Evolutionary conservation across 495 filamentous ascomycete genomes (phyloP).

Genomic region (Penicillium silybi): DNA sequence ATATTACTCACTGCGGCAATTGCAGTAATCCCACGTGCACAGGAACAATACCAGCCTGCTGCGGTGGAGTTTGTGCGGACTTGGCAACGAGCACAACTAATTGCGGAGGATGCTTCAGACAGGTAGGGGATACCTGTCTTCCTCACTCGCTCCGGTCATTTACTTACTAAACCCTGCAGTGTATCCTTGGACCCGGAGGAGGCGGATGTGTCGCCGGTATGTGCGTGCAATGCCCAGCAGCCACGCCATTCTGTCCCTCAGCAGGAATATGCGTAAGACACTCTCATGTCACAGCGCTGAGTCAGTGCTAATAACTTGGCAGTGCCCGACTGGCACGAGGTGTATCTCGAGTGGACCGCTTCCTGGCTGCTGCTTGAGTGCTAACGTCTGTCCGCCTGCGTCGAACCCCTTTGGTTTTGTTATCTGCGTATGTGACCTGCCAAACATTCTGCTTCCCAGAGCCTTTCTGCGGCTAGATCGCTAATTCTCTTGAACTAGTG

Average conservation of each 20-base stretch:
- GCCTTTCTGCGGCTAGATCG: not conserved
- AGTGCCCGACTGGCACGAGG: constrained; percentile 16
- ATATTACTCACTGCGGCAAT: constrained; percentile 2
- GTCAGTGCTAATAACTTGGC: not conserved
- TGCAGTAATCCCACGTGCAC: constrained; percentile 1
- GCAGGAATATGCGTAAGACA: constrained; percentile 19
- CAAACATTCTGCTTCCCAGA: not conserved
- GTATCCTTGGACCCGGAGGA: constrained; percentile 11
- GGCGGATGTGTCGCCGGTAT: constrained; percentile 11
- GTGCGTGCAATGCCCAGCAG: constrained; percentile 10
- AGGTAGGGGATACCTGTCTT: not conserved
- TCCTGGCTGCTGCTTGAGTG: constrained; percentile 15
- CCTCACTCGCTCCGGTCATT: not conserved
- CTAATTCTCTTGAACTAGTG: not conserved
- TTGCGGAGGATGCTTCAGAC: constrained; percentile 16
- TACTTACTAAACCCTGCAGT: constrained; percentile 4
- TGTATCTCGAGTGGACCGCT: constrained; percentile 15
- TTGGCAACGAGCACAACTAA: constrained; percentile 3
- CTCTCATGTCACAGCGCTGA: not conserved
- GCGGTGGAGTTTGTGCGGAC: constrained; percentile 5
- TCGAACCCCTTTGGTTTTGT: constrained; percentile 11
- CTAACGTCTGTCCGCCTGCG: constrained; percentile 13
- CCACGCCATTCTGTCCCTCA: constrained; percentile 8
- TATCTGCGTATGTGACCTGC: constrained; percentile 17
- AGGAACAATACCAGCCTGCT: not conserved